These are phyloP conservation scores for Candida sanyiensis DNA, from an alignment of 805 yeast genomes.

Conservation along the genomic window DNA sequence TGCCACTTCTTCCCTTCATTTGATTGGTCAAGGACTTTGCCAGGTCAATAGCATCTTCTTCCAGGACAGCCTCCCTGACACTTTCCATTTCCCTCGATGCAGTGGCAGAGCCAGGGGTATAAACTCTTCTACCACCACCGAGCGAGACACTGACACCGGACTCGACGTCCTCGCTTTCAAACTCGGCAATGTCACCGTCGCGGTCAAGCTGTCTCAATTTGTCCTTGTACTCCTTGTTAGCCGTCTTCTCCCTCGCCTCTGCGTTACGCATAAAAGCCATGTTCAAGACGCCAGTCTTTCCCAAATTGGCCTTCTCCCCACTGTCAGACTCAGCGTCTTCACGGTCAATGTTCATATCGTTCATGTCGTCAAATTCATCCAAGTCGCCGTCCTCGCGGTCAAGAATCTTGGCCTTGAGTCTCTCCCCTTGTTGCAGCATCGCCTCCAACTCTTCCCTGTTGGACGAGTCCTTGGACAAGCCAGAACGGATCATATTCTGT, in stretches of 20 bases:
- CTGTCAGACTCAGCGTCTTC: constrained; percentile 38
- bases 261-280: constrained; percentile 97
- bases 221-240: constrained; percentile 49
- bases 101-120: constrained; percentile 49
- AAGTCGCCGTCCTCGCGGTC: constrained; percentile 42
- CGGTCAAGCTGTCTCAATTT: constrained; percentile 44
- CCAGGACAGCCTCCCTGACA: constrained; percentile 30
- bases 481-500: constrained; percentile 79
- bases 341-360: constrained; percentile 45
- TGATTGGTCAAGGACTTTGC: constrained; percentile 40
- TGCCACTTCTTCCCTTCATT: constrained; percentile 21
- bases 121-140: constrained; percentile 77
- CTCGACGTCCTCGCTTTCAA: constrained; percentile 31
- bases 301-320: constrained; percentile 41
- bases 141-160: constrained; percentile 42
- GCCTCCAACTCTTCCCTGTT: constrained; percentile 90
- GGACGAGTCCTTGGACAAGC: constrained; percentile 79
- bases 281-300: constrained; percentile 81
- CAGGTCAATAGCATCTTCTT: constrained; percentile 48
- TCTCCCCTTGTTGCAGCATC: constrained; percentile 85
- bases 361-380: constrained; percentile 35
- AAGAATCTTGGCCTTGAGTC: constrained; percentile 62
- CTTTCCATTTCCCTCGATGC: constrained; percentile 30
- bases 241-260: constrained; percentile 57
- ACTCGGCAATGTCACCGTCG: constrained; percentile 39